Evolutionary conservation across 2,329 filamentous ascomycete genomes (phyloP).

Genomic region (Colletotrichum spaethianum): DNA sequence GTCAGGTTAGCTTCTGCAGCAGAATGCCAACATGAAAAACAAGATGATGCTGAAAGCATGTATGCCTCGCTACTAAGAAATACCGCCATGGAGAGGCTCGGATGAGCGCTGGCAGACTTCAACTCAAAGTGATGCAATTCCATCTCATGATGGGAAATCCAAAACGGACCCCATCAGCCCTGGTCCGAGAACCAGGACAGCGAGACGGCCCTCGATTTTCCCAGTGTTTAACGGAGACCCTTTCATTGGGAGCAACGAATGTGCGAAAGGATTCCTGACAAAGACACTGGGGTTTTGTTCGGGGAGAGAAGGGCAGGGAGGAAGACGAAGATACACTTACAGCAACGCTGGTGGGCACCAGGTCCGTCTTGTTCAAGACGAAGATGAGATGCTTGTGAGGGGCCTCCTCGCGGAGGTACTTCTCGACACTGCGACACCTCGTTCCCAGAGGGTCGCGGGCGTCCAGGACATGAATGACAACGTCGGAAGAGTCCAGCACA

Average conservation of each 20-base stretch:
- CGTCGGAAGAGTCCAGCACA: slow-evolving; percentile 95
- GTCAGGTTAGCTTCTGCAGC: slow-evolving; percentile 47
- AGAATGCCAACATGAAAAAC: slow-evolving; percentile 32
- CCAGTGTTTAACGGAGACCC: slow-evolving; percentile 98
- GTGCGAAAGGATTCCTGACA: slow-evolving; percentile 89
- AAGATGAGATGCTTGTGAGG: slow-evolving; percentile 97
- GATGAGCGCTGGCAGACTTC: slow-evolving; percentile 81
- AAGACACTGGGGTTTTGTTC: slow-evolving; percentile 75
- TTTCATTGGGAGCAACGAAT: slow-evolving; percentile 75
- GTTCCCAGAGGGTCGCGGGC: slow-evolving; percentile 92
- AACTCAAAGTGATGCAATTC: slow-evolving; percentile 97
- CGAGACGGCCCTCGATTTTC: slow-evolving; percentile 87
- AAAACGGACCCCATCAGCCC: slow-evolving; percentile 90
- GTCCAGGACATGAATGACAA: slow-evolving; percentile 94
- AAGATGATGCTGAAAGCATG: slow-evolving; percentile 53
- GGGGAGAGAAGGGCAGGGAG: slow-evolving; percentile 46
- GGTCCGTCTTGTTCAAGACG: slow-evolving; percentile 90
- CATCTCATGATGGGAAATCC: slow-evolving; percentile 82
- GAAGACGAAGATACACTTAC: slow-evolving; percentile 75
- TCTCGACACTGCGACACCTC: slow-evolving; percentile 82
- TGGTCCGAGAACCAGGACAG: slow-evolving; percentile 74
- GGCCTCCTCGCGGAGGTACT: slow-evolving; percentile 93
- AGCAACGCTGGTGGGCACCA: slow-evolving; percentile 92
- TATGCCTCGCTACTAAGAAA: slow-evolving; percentile 99
- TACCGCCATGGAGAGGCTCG: slow-evolving; percentile 69